phyloP scores from a whole-genome alignment of 139 green algal species.

The Closterium sp. region DNA sequence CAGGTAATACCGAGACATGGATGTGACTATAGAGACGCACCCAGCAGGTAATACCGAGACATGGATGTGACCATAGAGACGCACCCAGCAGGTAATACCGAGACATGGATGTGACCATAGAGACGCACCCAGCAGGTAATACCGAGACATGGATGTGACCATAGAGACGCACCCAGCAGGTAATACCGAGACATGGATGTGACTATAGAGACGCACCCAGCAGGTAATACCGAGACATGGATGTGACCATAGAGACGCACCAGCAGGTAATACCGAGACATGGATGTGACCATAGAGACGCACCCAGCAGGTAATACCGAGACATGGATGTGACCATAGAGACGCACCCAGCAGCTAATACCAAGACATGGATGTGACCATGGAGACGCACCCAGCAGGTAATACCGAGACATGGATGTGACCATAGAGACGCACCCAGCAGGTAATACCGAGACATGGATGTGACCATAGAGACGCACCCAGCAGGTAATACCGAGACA shows the following conservation, averaged over 20 bases:
- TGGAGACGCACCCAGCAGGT: too few species aligned
- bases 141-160: slow-evolving; percentile 16
- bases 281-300: slow-evolving; percentile 38
- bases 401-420: slow-evolving; percentile 10
- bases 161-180: slow-evolving; percentile 43
- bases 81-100: slow-evolving; percentile 28
- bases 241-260: slow-evolving; percentile 41
- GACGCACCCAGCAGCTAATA: slow-evolving; percentile 43
- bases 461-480: slow-evolving; percentile 38
- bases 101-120: slow-evolving; percentile 24
- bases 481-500: too few species aligned
- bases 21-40: too few species aligned
- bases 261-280: slow-evolving; percentile 18
- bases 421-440: slow-evolving; percentile 39
- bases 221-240: not conserved
- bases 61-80: slow-evolving; percentile 39
- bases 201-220: too few species aligned
- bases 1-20: slow-evolving; percentile 34
- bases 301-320: slow-evolving; percentile 29
- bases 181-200: not conserved
- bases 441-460: slow-evolving; percentile 27
- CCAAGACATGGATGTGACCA: too few species aligned
- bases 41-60: too few species aligned
- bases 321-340: slow-evolving; percentile 29
- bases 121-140: slow-evolving; percentile 43